These are phyloP conservation scores for Kluyveromyces nonfermentans DNA, from an alignment of 805 yeast genomes.

Conservation along the genomic window DNA sequence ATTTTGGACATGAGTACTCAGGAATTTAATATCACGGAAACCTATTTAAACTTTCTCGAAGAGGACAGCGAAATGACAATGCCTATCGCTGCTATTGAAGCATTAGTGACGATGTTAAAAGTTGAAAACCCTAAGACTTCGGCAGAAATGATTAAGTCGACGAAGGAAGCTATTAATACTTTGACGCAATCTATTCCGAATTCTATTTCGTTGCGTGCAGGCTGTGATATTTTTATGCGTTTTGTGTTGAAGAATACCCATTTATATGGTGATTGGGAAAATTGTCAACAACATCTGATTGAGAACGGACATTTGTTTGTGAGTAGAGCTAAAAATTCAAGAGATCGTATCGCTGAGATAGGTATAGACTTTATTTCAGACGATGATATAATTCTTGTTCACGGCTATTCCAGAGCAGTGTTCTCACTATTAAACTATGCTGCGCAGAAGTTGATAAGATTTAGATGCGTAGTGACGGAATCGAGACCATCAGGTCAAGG, in stretches of 20 bases:
- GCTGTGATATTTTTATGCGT: slow-evolving; percentile 92
- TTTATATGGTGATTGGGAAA: slow-evolving; percentile 84
- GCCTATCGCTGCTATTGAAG: slow-evolving; percentile 98
- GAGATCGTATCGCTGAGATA: slow-evolving; percentile 76
- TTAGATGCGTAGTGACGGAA: slow-evolving; percentile 87
- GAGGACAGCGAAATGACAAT: slow-evolving; percentile 96
- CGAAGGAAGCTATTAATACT: slow-evolving; percentile 65
- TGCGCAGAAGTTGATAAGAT: slow-evolving; percentile 65
- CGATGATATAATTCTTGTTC: slow-evolving; percentile 84
- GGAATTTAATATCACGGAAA: slow-evolving; percentile 72
- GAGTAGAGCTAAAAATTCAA: slow-evolving; percentile 81
- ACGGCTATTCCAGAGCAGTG: slow-evolving; percentile 88
- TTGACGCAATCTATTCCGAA: slow-evolving; percentile 76
- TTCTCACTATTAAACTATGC: slow-evolving; percentile 67
- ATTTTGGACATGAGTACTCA: slow-evolving; percentile 11
- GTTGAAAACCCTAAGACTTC: slow-evolving; percentile 87
- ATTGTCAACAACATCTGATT: slow-evolving; percentile 77
- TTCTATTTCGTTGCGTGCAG: slow-evolving; percentile 90
- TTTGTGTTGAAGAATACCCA: slow-evolving; percentile 86
- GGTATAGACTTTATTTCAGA: slow-evolving; percentile 88
- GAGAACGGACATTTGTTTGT: slow-evolving; percentile 90
- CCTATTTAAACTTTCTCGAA: slow-evolving; percentile 69
- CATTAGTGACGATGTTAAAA: slow-evolving; percentile 73
- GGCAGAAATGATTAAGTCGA: slow-evolving; percentile 77
- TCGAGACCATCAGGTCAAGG: slow-evolving; percentile 82